Evolutionary conservation across 2,329 filamentous ascomycete species (phyloP), one percentile per base, ranked within the genome.

Genomic region (Diaporthe batatas): DNA sequence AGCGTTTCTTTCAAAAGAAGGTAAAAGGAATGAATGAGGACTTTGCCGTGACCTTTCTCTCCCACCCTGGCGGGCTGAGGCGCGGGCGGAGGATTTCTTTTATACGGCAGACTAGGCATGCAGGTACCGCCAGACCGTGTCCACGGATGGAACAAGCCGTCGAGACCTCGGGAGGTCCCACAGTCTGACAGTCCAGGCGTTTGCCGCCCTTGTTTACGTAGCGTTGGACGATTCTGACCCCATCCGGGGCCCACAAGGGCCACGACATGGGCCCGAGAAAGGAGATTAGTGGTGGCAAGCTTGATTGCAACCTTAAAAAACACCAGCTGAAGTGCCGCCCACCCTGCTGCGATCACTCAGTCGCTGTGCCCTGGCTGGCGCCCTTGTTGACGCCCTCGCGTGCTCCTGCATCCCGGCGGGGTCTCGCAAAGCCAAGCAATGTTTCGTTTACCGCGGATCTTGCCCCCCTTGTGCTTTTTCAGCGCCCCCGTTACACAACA

Each of bases 271-370:
- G 62, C 44, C 39, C 39, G 47, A 47, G 39, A 67, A 67, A 53
- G 47, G 62, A 67, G 51, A 67, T 67, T 67, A 21, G 62, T 67
- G 44, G 62, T 67, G 62, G 62, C 62, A 67, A 67, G 62, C 62
- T 53, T 67, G 62, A 67, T 39, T 36, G 62, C 47, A 67, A 67
- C 62, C 62, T 67, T 67, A 67, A 53, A 42, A 42, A 36, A 42
- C 12, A 44, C 47, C n/a, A 67, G 44, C 59, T 65, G 44, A 65
- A 36, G 34, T 25, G 62, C 62, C 62, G 62, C 47, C 62, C 47
- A 18, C 2, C 39, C 18, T 42, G 39, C 16, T 42, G 39, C 39
- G 39, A 16, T 42, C 14, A 42, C 39, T 14, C 14, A 29, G 29
- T 29, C 29, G 5, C 29, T 29, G 29, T 29, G 29, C 29, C 29